Evolutionary conservation across 2,329 filamentous ascomycete genomes (phyloP).

Genomic region (Hymenoscyphus salicellus): DNA sequence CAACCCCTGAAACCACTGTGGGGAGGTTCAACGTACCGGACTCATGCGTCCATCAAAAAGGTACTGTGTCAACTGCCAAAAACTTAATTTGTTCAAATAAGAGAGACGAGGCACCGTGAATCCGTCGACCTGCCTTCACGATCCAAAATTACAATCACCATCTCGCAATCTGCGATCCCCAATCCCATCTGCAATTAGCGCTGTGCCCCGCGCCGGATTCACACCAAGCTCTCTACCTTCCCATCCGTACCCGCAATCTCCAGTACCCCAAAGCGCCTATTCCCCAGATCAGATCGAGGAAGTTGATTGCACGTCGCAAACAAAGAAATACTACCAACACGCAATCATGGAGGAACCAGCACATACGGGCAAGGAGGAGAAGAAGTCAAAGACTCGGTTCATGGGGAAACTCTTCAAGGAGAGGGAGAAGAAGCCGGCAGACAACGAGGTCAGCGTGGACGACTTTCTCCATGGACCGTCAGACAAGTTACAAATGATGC

Average conservation of each 20-base stretch:
- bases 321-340: neutral
- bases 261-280: neutral
- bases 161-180: neutral
- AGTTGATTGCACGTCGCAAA: neutral
- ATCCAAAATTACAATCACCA: neutral
- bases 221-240: neutral
- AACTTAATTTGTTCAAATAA: neutral
- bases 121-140: neutral
- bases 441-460: slow-evolving; percentile 49
- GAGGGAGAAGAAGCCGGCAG: slow-evolving; percentile 36
- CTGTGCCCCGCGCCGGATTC: slow-evolving; percentile 5
- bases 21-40: neutral
- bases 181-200: neutral
- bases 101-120: neutral
- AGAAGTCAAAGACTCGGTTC: slow-evolving; percentile 43
- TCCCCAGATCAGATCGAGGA: neutral
- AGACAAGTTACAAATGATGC: slow-evolving; percentile 53
- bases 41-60: neutral
- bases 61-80: slow-evolving; percentile 1
- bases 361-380: slow-evolving; percentile 30
- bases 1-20: slow-evolving; percentile 4
- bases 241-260: neutral
- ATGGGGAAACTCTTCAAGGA: slow-evolving; percentile 52
- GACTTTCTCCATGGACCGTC: slow-evolving; percentile 57
- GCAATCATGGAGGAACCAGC: slow-evolving; percentile 28